These are phyloP conservation scores for Globisporangium rhizosaccharum DNA, from an alignment of 352 stramenopile species.

Conservation along the genomic window DNA sequence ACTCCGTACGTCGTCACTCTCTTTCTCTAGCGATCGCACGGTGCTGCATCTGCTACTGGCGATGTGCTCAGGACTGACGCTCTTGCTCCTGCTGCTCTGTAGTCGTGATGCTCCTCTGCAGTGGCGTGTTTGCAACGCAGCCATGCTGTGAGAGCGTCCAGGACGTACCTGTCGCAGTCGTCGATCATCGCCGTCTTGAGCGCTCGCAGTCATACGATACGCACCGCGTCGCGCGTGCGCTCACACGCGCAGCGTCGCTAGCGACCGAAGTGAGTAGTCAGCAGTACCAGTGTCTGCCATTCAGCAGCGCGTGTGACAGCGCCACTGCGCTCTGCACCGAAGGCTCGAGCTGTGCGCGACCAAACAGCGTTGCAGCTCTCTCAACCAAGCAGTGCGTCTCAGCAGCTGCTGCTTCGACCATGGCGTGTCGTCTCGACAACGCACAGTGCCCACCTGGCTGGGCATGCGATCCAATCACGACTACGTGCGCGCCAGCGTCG, in stretches of 20 bases:
- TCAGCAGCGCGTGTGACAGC: slow-evolving; percentile 20
- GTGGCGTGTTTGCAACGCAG: slow-evolving; percentile 35
- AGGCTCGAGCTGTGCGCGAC: slow-evolving; percentile 23
- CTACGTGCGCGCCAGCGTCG: slow-evolving; percentile 20
- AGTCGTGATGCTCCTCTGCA: slow-evolving; percentile 37
- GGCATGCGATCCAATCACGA: slow-evolving; percentile 17
- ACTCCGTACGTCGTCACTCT: slow-evolving; percentile 25
- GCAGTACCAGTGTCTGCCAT: slow-evolving; percentile 16
- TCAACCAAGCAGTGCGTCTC: slow-evolving; percentile 17
- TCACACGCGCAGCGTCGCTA: no score
- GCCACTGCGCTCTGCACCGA: slow-evolving; percentile 23
- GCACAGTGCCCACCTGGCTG: slow-evolving; percentile 27
- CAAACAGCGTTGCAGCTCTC: neutral
- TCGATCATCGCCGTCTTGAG: neutral
- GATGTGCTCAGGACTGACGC: neutral
- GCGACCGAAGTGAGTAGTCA: neutral
- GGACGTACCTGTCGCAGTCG: slow-evolving; percentile 16
- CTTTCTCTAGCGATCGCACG: neutral
- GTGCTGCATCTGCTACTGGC: neutral
- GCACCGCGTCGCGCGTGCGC: neutral
- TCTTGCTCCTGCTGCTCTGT: slow-evolving; percentile 3
- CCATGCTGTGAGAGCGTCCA: slow-evolving; percentile 28
- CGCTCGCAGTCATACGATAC: neutral
- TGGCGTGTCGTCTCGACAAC: neutral
- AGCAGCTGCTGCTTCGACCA: slow-evolving; percentile 3